Evolutionary conservation across 2,329 filamentous ascomycete genomes (phyloP).

Genomic region (Byssoonygena ceratinophila): DNA sequence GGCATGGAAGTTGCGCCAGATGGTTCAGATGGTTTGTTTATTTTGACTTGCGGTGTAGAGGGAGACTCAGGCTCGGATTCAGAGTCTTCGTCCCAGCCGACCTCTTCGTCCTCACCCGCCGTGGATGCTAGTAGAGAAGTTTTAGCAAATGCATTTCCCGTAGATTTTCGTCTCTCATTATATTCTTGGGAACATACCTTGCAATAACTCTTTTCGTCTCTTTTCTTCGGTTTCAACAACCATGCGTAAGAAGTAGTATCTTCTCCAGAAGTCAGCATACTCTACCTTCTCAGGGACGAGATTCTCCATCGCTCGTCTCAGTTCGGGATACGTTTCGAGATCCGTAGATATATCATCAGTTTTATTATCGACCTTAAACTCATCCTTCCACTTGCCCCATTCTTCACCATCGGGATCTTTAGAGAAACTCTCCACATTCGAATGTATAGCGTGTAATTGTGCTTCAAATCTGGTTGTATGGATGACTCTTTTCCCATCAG

Average conservation of each 20-base stretch:
- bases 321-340: slow-evolving; percentile 73
- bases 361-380: slow-evolving; percentile 72
- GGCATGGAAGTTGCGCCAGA: slow-evolving; percentile 21
- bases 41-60: slow-evolving; percentile 34
- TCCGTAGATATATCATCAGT: slow-evolving; percentile 74
- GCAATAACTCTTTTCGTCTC: slow-evolving; percentile 75
- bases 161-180: not conserved
- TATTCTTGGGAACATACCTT: slow-evolving; percentile 55
- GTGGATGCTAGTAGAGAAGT: slow-evolving; percentile 18
- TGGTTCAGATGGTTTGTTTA: slow-evolving; percentile 27
- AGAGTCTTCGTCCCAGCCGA: slow-evolving; percentile 62
- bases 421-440: slow-evolving; percentile 66
- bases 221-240: slow-evolving; percentile 90
- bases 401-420: slow-evolving; percentile 68
- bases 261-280: slow-evolving; percentile 81
- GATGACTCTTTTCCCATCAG: slow-evolving; percentile 79
- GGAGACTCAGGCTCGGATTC: slow-evolving; percentile 43
- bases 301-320: slow-evolving; percentile 84
- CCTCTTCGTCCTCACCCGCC: slow-evolving; percentile 54
- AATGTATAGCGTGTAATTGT: slow-evolving; percentile 90
- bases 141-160: not conserved
- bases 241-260: slow-evolving; percentile 90
- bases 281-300: slow-evolving; percentile 87
- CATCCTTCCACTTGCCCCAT: slow-evolving; percentile 60
- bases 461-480: slow-evolving; percentile 92